Percentiles rank a stretch among this genome's conserved stretches.
Conservation (phyloP, 2,329 filamentous ascomycete species). For the Calonectria multiphialidica region DNA sequence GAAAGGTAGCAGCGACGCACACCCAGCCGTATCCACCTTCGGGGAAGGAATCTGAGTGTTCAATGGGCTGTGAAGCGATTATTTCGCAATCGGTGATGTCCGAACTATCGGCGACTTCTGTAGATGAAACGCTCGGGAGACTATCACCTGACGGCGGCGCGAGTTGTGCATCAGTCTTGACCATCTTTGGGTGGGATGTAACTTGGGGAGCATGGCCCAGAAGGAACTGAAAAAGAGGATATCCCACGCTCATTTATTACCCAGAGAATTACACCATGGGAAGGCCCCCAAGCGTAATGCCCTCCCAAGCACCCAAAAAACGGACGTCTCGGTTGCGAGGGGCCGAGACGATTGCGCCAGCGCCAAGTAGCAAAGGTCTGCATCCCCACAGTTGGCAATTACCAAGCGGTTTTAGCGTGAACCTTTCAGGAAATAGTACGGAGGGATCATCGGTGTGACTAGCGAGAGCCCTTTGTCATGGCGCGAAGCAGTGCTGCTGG, state of each 20-base stretch:
- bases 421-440: background rate
- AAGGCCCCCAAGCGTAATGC: background rate
- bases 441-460: background rate
- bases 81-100: background rate
- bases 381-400: background rate
- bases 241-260: background rate
- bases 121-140: background rate
- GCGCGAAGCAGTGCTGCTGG: background rate
- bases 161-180: background rate
- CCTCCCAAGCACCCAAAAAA: background rate
- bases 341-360: background rate
- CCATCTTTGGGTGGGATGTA: background rate
- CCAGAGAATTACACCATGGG: background rate
- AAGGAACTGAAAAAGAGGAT: background rate
- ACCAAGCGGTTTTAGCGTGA: background rate
- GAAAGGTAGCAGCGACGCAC: slow-evolving; percentile 45
- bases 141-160: background rate
- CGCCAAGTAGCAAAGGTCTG: background rate
- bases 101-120: background rate
- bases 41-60: background rate
- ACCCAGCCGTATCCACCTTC: slow-evolving; percentile 67
- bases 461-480: background rate
- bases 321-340: slow-evolving; percentile 4
- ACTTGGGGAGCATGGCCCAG: background rate
- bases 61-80: background rate